Conservation (phyloP, 2,329 filamentous ascomycete genomes). For the Leptographium galeiforme region DNA sequence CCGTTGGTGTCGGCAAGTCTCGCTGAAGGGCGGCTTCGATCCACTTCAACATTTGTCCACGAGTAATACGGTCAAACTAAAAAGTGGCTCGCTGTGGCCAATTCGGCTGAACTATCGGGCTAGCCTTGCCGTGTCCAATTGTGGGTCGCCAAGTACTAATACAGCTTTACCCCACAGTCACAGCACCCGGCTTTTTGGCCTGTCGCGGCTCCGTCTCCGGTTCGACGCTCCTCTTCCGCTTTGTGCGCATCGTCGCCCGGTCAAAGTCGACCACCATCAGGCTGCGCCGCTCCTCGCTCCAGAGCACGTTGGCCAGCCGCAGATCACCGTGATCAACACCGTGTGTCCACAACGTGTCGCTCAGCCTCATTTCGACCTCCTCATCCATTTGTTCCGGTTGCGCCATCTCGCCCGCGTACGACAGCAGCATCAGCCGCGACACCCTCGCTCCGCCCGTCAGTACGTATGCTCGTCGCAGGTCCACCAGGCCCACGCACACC, state of each 20-base stretch:
- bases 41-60: too few relatives aligned
- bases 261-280: conserved; percentile 2
- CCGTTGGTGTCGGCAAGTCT: too few relatives aligned
- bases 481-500: neutral
- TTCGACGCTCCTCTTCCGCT: neutral
- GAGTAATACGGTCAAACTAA: too few relatives aligned
- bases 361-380: neutral
- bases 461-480: neutral
- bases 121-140: too few relatives aligned
- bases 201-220: too few relatives aligned
- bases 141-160: too few relatives aligned
- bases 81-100: too few relatives aligned
- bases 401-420: conserved; percentile 2
- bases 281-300: neutral
- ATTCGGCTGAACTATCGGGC: too few relatives aligned
- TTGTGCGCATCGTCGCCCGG: neutral
- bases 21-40: too few relatives aligned
- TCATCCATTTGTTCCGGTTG: neutral
- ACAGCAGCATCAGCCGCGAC: conserved; percentile 2
- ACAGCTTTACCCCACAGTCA: too few relatives aligned
- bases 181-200: too few relatives aligned
- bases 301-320: conserved; percentile 2
- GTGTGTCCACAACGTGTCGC: neutral
- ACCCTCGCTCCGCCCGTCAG: neutral
- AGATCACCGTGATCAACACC: conserved; percentile 2